A percentile compares a stretch with the other conserved stretches of the same genome.
These are phyloP conservation scores for Epichloe sibirici DNA, from an alignment of 2,329 filamentous ascomycete species.

Conservation along the genomic window DNA sequence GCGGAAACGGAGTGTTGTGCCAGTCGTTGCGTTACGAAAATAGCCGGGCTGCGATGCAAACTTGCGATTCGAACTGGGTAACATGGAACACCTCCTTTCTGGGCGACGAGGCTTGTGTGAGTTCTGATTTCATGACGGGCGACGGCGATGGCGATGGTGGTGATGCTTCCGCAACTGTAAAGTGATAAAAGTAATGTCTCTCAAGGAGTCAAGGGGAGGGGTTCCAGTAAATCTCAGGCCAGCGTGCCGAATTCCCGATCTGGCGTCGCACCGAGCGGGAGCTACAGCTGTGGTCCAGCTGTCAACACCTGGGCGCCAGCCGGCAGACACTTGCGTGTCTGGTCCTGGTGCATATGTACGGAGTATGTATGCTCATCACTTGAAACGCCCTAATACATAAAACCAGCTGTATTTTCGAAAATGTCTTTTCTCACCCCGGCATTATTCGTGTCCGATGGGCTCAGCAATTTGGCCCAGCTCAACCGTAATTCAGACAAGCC, in stretches of 20 bases:
- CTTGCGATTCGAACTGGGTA: no score
- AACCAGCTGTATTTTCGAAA: not conserved
- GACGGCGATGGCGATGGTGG: not conserved
- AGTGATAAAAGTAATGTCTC: not conserved
- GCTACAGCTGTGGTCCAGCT: not conserved
- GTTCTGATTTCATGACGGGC: not conserved
- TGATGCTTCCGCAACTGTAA: not conserved
- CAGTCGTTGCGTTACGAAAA: not conserved
- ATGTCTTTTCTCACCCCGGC: not conserved
- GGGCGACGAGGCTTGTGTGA: not conserved
- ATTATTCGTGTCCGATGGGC: not conserved
- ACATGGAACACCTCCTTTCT: not conserved
- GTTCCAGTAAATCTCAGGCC: not conserved
- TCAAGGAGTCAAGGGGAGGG: not conserved
- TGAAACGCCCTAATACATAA: not conserved
- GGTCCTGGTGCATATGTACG: not conserved
- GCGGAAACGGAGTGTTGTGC: not conserved
- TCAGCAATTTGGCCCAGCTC: not conserved
- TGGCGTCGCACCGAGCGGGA: not conserved
- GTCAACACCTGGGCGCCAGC: not conserved
- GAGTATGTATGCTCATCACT: not conserved
- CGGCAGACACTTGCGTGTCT: not conserved
- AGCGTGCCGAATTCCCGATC: conserved; percentile 2
- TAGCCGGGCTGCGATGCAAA: not conserved
- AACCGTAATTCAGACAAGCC: not conserved